These are phyloP conservation scores for Cutaneotrichosporon mucoides DNA, from an alignment of 1,284 basidiomycete genomes.

Conservation along the genomic window DNA sequence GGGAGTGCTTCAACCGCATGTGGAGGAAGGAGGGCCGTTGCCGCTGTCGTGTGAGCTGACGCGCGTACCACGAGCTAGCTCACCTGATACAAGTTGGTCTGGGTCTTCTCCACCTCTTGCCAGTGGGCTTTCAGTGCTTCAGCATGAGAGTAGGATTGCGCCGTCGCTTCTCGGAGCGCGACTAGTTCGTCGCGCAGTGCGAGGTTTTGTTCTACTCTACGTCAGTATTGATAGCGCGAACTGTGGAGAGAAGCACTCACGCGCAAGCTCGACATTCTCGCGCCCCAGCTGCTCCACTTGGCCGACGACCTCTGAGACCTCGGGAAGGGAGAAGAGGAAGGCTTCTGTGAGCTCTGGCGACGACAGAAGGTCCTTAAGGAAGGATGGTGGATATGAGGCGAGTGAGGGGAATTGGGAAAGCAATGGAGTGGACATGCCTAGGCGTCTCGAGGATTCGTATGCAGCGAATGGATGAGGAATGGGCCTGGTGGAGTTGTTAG, in stretches of 20 bases:
- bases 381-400: slow-evolving; percentile 36
- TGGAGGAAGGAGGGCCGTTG: slow-evolving; percentile 79
- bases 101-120: slow-evolving; percentile 78
- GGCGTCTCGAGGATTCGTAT: no score
- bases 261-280: slow-evolving; percentile 77
- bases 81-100: slow-evolving; percentile 81
- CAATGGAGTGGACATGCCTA: slow-evolving; percentile 43
- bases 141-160: slow-evolving; percentile 78
- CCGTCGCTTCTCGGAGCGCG: slow-evolving; percentile 68
- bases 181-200: slow-evolving; percentile 70
- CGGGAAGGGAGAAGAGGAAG: slow-evolving; percentile 69
- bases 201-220: slow-evolving; percentile 63
- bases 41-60: slow-evolving; percentile 54
- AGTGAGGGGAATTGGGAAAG: slow-evolving; percentile 47
- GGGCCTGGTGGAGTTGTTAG: no score
- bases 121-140: slow-evolving; percentile 71
- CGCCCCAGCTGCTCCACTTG: slow-evolving; percentile 70
- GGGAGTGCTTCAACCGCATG: slow-evolving; percentile 76
- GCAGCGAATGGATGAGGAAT: no score
- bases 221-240: neutral
- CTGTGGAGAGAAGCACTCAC: slow-evolving; percentile 53
- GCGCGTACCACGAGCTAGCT: slow-evolving; percentile 18
- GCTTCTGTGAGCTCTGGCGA: slow-evolving; percentile 83
- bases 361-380: slow-evolving; percentile 75
- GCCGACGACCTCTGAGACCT: slow-evolving; percentile 67